Conservation (phyloP, 2,329 filamentous ascomycete species). For the Aureobasidium sp. region DNA sequence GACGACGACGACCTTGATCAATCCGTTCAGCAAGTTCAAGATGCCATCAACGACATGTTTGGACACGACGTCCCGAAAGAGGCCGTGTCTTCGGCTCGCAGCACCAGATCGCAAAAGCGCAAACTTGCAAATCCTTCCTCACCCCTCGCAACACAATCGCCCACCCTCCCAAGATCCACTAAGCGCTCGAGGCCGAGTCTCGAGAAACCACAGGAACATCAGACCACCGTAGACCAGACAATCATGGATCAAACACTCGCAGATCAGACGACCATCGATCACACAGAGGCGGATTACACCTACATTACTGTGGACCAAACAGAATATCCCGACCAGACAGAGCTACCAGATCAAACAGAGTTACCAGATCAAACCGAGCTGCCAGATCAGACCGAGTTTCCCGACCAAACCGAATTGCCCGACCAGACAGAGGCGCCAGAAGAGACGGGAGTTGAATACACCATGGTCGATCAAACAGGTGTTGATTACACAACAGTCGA, state of each 20-base stretch:
- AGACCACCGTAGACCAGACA: background rate
- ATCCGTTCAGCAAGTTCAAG: slow-evolving; percentile 14
- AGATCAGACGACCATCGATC: slow-evolving; percentile 19
- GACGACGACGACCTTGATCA: slow-evolving; percentile 15
- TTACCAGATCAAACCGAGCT: slow-evolving; percentile 18
- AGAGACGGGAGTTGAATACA: slow-evolving; percentile 16
- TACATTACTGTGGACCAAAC: slow-evolving; percentile 2
- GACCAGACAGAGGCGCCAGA: slow-evolving; percentile 2
- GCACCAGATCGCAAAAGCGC: slow-evolving; percentile 15
- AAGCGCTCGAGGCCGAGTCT: slow-evolving; percentile 10
- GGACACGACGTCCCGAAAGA: background rate
- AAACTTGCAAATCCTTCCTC: slow-evolving; percentile 9
- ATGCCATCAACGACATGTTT: slow-evolving; percentile 13
- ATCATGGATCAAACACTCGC: background rate
- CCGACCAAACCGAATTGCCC: background rate
- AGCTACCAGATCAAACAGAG: slow-evolving; percentile 8
- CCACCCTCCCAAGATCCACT: background rate
- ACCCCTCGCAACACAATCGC: background rate
- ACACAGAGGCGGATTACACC: slow-evolving; percentile 17
- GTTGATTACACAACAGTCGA: background rate
- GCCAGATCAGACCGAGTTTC: slow-evolving; percentile 13
- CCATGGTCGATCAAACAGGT: slow-evolving; percentile 5
- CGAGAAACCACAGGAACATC: background rate
- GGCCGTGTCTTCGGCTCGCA: background rate
- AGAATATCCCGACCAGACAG: slow-evolving; percentile 10